Conservation (phyloP, 2,329 filamentous ascomycete species). For the Emmonsiellopsis sp. region DNA sequence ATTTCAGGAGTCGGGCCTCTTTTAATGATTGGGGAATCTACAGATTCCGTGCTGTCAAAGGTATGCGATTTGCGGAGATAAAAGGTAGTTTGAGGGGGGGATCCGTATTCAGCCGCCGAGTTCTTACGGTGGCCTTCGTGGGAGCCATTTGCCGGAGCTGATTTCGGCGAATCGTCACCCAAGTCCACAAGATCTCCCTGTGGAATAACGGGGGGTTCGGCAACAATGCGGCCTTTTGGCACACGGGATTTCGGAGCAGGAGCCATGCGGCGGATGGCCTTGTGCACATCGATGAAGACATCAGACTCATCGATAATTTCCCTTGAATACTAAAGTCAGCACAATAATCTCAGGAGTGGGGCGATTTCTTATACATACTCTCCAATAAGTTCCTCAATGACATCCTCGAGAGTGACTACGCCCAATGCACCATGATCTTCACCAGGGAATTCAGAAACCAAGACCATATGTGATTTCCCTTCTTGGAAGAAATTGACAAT, state of each 20-base stretch:
- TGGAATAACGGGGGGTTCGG: constrained; percentile 33
- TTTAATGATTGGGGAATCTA: constrained; percentile 32
- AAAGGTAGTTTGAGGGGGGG: constrained; percentile 30
- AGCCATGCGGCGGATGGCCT: constrained; percentile 82
- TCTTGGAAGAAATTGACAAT: constrained; percentile 99
- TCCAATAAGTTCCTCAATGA: constrained; percentile 97
- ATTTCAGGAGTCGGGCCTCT: constrained; percentile 47
- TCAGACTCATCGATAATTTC: constrained; percentile 99
- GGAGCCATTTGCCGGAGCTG: constrained; percentile 16
- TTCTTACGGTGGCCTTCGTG: constrained; percentile 22
- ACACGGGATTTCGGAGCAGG: constrained; percentile 72
- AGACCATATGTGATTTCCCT: constrained; percentile 96
- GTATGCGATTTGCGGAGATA: constrained; percentile 29
- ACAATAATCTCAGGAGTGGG: not conserved
- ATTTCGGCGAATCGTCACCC: constrained; percentile 30
- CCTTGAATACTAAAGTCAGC: constrained; percentile 37
- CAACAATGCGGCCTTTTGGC: constrained; percentile 47
- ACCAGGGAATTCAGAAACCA: constrained; percentile 86
- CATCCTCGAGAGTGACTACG: constrained; percentile 92
- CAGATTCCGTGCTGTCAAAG: constrained; percentile 20
- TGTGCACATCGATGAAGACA: constrained; percentile 96
- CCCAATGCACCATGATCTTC: constrained; percentile 83
- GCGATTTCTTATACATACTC: constrained; percentile 56
- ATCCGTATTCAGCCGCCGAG: constrained; percentile 20
- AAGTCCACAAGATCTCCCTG: constrained; percentile 35